These are phyloP conservation scores for Glebionis coronaria DNA, from an alignment of 129 eudicot genomes.

Conservation along the genomic window DNA sequence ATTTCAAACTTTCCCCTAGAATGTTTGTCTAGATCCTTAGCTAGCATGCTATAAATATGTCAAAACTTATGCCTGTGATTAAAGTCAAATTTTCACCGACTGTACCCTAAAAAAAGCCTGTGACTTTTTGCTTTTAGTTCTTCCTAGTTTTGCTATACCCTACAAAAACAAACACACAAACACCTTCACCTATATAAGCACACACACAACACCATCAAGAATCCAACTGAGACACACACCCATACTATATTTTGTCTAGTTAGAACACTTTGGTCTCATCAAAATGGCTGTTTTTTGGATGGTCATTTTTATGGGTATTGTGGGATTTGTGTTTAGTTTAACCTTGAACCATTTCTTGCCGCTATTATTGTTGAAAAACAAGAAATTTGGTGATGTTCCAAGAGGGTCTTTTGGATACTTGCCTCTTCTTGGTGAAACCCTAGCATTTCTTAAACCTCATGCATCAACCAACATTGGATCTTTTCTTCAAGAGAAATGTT, in stretches of 20 bases:
- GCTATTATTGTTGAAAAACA: conserved; percentile 42
- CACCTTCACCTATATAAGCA: conserved; percentile 18
- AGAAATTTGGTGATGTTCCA: conserved; percentile 42
- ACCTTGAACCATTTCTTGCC: conserved; percentile 66
- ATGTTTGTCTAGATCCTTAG: conserved; percentile 40
- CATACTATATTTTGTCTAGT: conserved; percentile 13
- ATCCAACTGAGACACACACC: conserved; percentile 19
- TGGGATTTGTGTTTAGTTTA: conserved; percentile 40
- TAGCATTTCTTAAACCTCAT: conserved; percentile 69
- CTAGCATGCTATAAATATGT: conserved; percentile 34
- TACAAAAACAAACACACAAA: conserved; percentile 32
- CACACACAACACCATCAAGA: conserved; percentile 26
- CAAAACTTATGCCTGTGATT: conserved; percentile 37
- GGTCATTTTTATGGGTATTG: conserved; percentile 29
- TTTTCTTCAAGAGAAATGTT: conserved; percentile 68
- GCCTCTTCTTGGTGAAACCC: conserved; percentile 81
- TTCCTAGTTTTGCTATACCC: conserved; percentile 29
- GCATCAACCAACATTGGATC: conserved; percentile 63
- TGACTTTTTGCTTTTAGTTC: conserved; percentile 31
- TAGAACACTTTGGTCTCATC: conserved; percentile 12
- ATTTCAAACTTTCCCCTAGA: conserved; percentile 29
- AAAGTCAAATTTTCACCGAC: conserved; percentile 44
- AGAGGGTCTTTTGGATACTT: conserved; percentile 69
- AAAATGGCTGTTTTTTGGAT: conserved; percentile 33
- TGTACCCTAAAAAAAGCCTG: conserved; percentile 38